Conservation (phyloP, 352 stramenopile genomes). For the Phytophthora capsici region DNA sequence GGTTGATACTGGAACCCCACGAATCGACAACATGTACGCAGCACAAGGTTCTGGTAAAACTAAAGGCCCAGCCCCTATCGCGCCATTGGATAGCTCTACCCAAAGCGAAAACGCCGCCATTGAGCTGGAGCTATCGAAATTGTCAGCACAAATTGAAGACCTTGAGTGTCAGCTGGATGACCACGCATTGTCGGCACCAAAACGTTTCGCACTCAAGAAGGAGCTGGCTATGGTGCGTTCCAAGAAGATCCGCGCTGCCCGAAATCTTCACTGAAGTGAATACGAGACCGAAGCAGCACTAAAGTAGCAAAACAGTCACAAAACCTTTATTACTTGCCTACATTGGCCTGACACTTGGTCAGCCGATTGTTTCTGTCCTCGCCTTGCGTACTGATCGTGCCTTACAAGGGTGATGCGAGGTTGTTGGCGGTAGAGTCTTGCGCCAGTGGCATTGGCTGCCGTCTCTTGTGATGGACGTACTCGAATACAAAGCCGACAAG, state of each 20-base stretch:
- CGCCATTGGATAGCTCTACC: conserved; percentile 17
- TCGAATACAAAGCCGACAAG: conserved; percentile 75
- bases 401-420: conserved; percentile 34
- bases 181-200: conserved; percentile 64
- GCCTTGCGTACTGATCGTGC: conserved; percentile 6
- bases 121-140: conserved; percentile 29
- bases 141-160: conserved; percentile 52
- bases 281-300: conserved; percentile 3
- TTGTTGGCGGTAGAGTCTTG: conserved; percentile 29
- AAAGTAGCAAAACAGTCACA: conserved; percentile 22
- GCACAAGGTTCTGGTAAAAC: conserved; percentile 11
- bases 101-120: conserved; percentile 12
- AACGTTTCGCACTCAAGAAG: conserved; percentile 86
- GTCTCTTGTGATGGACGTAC: conserved; percentile 73
- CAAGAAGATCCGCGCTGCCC: conserved; percentile 62
- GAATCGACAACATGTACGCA: conserved; percentile 19
- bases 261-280: conserved; percentile 33
- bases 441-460: conserved; percentile 36
- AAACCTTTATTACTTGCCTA: conserved; percentile 46
- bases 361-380: conserved; percentile 25
- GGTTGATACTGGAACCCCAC: conserved; percentile 9
- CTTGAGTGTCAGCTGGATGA: conserved; percentile 74
- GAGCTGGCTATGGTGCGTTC: conserved; percentile 75
- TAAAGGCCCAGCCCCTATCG: conserved; percentile 19
- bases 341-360: conserved; percentile 31